Evolutionary conservation across 2,329 filamentous ascomycete species (phyloP).

Genomic region (Monilinia aucupariae): DNA sequence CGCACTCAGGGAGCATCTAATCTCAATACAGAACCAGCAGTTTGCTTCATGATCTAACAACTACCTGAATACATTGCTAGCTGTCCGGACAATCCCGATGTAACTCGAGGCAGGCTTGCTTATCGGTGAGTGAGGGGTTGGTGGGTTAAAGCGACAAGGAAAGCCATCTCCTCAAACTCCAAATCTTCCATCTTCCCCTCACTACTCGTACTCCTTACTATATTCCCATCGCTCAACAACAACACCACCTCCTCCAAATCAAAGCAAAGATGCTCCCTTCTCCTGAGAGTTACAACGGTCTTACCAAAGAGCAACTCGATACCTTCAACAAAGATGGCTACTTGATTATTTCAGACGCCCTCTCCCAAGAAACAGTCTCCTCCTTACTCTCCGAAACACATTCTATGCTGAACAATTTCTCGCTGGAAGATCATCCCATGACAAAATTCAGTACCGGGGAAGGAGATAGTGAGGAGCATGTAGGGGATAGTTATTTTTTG

Average conservation of each 20-base stretch:
- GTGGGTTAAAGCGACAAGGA: background rate
- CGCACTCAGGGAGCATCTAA: no score
- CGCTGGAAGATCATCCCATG: slow-evolving; percentile 79
- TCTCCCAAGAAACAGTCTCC: slow-evolving; percentile 59
- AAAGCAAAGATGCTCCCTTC: background rate
- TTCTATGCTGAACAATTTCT: slow-evolving; percentile 67
- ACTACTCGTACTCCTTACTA: background rate
- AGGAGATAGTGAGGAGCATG: slow-evolving; percentile 58
- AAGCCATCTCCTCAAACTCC: background rate
- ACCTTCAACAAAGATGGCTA: slow-evolving; percentile 81
- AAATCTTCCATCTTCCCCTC: background rate
- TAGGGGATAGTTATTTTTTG: slow-evolving; percentile 93
- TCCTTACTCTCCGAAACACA: slow-evolving; percentile 70
- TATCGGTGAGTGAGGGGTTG: no score
- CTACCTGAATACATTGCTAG: background rate
- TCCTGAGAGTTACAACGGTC: slow-evolving; percentile 33
- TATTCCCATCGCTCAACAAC: background rate
- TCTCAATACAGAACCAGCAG: no score
- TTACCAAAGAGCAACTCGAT: slow-evolving; percentile 65
- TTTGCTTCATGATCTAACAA: no score
- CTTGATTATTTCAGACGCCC: slow-evolving; percentile 75
- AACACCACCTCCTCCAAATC: background rate
- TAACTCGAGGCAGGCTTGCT: no score
- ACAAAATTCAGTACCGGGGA: slow-evolving; percentile 88
- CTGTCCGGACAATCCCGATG: background rate